Percentiles rank a stretch among this genome's conserved stretches.
phyloP scores from a whole-genome alignment of 345 rosid genomes.

The Draba incana region DNA sequence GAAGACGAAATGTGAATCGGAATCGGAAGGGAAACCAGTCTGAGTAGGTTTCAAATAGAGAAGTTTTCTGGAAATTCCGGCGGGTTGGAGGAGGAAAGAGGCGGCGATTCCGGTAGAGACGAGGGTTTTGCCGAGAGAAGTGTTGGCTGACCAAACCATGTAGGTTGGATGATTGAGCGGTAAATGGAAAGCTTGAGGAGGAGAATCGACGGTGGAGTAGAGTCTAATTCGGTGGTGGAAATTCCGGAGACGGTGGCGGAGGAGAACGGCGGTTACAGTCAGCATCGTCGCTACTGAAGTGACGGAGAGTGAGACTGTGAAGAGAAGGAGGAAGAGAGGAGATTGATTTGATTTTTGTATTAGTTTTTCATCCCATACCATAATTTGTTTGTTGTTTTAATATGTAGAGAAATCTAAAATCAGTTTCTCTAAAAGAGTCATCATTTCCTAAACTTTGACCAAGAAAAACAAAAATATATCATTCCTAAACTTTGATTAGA shows the following conservation, averaged over 20 bases:
- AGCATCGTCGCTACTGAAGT: constrained; percentile 33
- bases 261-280: constrained; percentile 34
- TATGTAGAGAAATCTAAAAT: too few relatives aligned
- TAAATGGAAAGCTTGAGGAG: constrained; percentile 30
- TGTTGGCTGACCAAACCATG: constrained; percentile 83
- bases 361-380: too few relatives aligned
- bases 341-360: too few relatives aligned
- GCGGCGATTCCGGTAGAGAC: constrained; percentile 90
- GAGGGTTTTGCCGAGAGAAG: constrained; percentile 92
- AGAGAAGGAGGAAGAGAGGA: too few relatives aligned
- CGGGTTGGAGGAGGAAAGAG: constrained; percentile 68
- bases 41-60: constrained; percentile 85
- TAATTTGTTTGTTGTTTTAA: too few relatives aligned
- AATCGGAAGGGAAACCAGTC: constrained; percentile 91
- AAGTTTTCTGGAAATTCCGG: constrained; percentile 45
- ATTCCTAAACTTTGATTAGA: too few relatives aligned
- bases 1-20: constrained; percentile 83
- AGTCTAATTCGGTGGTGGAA: constrained; percentile 13
- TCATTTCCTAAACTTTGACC: too few relatives aligned
- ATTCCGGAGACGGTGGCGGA: constrained; percentile 37
- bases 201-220: constrained; percentile 9
- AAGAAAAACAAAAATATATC: too few relatives aligned
- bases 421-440: too few relatives aligned
- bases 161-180: constrained; percentile 78
- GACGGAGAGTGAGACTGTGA: neutral